Base-by-base conservation (phyloP, 2,329 filamentous ascomycete species). In the Microdochium paspali region DNA sequence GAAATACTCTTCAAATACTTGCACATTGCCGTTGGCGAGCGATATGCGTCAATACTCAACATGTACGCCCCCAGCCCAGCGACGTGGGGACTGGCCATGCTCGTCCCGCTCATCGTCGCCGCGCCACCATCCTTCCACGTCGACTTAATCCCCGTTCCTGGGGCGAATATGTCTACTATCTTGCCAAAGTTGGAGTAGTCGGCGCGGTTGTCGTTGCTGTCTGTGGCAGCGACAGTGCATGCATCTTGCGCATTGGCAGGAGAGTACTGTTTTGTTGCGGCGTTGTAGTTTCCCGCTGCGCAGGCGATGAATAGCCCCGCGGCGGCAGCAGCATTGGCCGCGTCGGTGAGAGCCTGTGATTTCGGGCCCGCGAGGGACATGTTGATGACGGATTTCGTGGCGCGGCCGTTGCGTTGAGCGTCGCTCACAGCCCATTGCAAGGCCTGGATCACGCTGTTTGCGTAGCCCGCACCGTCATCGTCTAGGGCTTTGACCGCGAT, bases 151-250 rank as follows among this genome's bases (percentile, higher is more conserved):
- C 23, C 23, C 3, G 13, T 23, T 9, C 42, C 42, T 4, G 42
- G 42, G 42, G 42, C 42, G 23, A 44, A 44, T 21, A 44, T 25
- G 42, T 44, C 42, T 21, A 44, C 42, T 7, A 25, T 5, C n/a
- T 28, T 20, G 23, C 31, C 45, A 24, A 39, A 46, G 31, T 42
- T 53, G 0, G 54, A 53, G 45, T 67, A 65, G 24, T 60, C 58
- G 7, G 40, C 46, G 2, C 43, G 47, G 10, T 59, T 54, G 20
- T 60, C 54, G 24, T 60, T 50, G 2, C 65, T 48, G 1, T 61
- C 57, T 0, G 58, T 26, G 1, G 51, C 47, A 1, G 46, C 49
- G 21, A 44, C 24, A 7, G 42, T 44, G 35, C 35, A 40, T 13
- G 24, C 42, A 24, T 13, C 42, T 3, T 13, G 3, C 7, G 42